Conservation (phyloP, 345 rosid genomes). For the Erodium maritimum region DNA sequence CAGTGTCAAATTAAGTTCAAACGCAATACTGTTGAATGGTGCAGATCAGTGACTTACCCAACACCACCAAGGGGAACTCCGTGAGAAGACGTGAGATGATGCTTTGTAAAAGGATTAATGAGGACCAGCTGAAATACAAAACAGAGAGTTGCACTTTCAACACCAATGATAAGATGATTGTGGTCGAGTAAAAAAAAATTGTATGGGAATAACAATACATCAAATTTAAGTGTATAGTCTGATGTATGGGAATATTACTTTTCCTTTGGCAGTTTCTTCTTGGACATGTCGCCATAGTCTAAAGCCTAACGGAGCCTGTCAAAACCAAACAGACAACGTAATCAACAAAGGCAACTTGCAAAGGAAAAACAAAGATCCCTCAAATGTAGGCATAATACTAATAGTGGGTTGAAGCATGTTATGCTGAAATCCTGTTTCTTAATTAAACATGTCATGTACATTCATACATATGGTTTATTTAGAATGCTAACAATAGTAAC, state of each 20-base stretch:
- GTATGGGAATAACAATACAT: neutral
- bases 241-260: constrained; percentile 24
- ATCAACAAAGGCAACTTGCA: neutral
- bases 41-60: constrained; percentile 38
- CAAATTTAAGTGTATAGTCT: neutral
- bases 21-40: constrained; percentile 2
- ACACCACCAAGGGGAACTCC: constrained; percentile 70
- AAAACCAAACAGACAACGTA: neutral
- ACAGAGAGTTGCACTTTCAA: too few relatives aligned
- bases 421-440: neutral
- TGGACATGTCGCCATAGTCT: constrained; percentile 39
- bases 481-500: constrained; percentile 5
- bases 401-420: neutral
- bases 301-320: constrained; percentile 52
- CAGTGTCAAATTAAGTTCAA: too few relatives aligned
- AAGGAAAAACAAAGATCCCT: neutral
- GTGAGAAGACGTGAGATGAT: constrained; percentile 38
- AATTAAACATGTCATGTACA: neutral
- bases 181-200: neutral
- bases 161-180: constrained; percentile 1
- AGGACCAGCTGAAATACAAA: constrained; percentile 35
- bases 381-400: neutral
- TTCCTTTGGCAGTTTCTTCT: constrained; percentile 52
- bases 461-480: neutral
- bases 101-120: constrained; percentile 42